Conservation (phyloP, 192 early-diverging fungal species). For the Chytriomyces sp. region DNA sequence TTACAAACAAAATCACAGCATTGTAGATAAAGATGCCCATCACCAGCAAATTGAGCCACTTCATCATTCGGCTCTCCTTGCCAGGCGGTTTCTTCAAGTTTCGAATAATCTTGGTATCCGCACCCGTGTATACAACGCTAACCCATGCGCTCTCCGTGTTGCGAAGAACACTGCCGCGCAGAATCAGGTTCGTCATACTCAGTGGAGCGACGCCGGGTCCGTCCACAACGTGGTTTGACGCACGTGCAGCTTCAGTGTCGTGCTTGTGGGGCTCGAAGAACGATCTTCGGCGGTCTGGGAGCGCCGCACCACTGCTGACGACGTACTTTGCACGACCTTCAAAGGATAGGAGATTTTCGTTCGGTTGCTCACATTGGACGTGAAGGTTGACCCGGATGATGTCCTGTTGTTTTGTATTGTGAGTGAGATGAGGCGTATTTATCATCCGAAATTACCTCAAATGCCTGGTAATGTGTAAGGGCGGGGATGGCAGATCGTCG, state of each 20-base stretch:
- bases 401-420: slow-evolving; percentile 1
- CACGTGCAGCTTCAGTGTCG: not conserved
- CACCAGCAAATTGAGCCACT: slow-evolving; percentile 77
- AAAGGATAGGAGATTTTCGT: slow-evolving; percentile 51
- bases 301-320: not conserved
- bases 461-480: slow-evolving; percentile 26
- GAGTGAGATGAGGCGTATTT: not conserved
- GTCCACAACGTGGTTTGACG: slow-evolving; percentile 16
- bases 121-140: slow-evolving; percentile 58
- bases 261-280: slow-evolving; percentile 13
- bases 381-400: slow-evolving; percentile 27
- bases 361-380: slow-evolving; percentile 58
- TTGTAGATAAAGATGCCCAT: slow-evolving; percentile 51
- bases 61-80: slow-evolving; percentile 79
- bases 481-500: slow-evolving; percentile 42
- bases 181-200: slow-evolving; percentile 70
- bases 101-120: slow-evolving; percentile 59
- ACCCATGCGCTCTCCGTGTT: slow-evolving; percentile 55
- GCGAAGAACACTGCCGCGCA: slow-evolving; percentile 73
- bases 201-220: slow-evolving; percentile 33
- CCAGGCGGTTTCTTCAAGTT: slow-evolving; percentile 50
- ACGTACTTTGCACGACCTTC: slow-evolving; percentile 45
- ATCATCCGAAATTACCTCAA: slow-evolving; percentile 29
- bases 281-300: slow-evolving; percentile 9
- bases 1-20: slow-evolving; percentile 38